Conservation (phyloP, 2,329 filamentous ascomycete species). For the Fusarium sp. region DNA sequence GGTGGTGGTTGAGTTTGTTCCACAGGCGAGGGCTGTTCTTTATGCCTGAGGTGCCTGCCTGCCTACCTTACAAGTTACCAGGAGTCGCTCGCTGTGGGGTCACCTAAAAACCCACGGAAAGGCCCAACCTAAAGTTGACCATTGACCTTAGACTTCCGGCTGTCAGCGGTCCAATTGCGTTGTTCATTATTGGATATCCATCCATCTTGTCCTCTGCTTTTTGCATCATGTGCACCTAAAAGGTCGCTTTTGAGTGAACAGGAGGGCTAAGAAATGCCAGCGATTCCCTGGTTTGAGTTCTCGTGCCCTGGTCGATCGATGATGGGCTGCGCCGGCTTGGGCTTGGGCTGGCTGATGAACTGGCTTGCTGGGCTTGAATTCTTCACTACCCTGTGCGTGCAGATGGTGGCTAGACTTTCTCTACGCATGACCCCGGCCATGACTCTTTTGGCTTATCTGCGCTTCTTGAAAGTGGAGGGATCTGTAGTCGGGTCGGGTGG, state of each 20-base stretch:
- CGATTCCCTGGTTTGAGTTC: conserved; percentile 1
- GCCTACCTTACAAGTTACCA: not conserved
- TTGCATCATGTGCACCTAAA: conserved; percentile 29
- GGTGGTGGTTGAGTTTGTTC: conserved; percentile 21
- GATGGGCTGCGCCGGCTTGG: conserved; percentile 31
- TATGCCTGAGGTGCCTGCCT: too few relatives aligned
- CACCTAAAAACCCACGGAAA: conserved; percentile 6
- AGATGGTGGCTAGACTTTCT: conserved; percentile 33
- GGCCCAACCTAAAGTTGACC: conserved; percentile 14
- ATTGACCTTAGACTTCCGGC: not conserved
- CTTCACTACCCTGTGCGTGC: conserved; percentile 27
- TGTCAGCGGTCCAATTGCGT: conserved; percentile 13
- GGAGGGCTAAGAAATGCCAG: conserved; percentile 12
- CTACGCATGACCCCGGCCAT: conserved; percentile 38
- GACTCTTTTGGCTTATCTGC: conserved; percentile 22
- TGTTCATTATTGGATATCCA: not conserved
- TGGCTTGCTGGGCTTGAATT: conserved; percentile 19
- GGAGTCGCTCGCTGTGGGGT: conserved; percentile 7
- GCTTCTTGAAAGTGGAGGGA: conserved; percentile 28
- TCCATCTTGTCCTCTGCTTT: conserved; percentile 21
- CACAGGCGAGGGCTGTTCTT: conserved; percentile 1
- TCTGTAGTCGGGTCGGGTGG: conserved; percentile 23
- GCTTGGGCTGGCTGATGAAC: conserved; percentile 30
- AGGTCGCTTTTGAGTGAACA: conserved; percentile 2
- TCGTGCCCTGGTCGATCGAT: conserved; percentile 32